These are phyloP conservation scores for Metschnikowia dekortorum DNA, from an alignment of 805 yeast species.

Conservation along the genomic window DNA sequence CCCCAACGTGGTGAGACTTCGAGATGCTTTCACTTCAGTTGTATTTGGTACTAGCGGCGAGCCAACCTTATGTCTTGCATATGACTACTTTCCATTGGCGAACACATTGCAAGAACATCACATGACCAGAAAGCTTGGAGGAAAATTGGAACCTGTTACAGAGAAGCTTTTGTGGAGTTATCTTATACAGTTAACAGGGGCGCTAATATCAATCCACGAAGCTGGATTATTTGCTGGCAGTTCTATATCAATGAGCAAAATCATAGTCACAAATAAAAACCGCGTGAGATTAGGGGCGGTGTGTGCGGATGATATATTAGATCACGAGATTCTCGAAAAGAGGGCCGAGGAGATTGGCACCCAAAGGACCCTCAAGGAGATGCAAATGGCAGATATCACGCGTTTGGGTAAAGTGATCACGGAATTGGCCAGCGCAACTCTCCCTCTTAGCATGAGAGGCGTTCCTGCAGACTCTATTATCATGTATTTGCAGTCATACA, in stretches of 20 bases:
- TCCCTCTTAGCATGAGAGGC: slow-evolving; percentile 25
- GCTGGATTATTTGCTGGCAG: slow-evolving; percentile 58
- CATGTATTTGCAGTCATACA: slow-evolving; percentile 14
- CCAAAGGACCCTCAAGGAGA: slow-evolving; percentile 16
- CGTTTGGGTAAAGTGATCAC: slow-evolving; percentile 58
- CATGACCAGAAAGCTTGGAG: slow-evolving; percentile 41
- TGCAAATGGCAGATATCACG: slow-evolving; percentile 53
- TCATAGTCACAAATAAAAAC: slow-evolving; percentile 67
- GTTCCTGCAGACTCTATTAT: slow-evolving; percentile 11
- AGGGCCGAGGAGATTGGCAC: slow-evolving; percentile 8
- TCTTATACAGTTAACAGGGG: slow-evolving; percentile 68
- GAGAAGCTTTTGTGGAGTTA: slow-evolving; percentile 74
- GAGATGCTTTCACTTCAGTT: slow-evolving; percentile 82
- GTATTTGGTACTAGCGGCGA: slow-evolving; percentile 67
- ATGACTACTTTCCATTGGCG: slow-evolving; percentile 82
- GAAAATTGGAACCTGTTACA: slow-evolving; percentile 47
- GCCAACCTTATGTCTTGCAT: slow-evolving; percentile 64
- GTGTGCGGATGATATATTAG: slow-evolving; percentile 67
- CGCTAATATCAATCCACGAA: slow-evolving; percentile 61
- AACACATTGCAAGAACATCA: slow-evolving; percentile 68
- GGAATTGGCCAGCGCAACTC: slow-evolving; percentile 44
- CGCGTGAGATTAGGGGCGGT: slow-evolving; percentile 68
- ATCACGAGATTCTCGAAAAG: slow-evolving; percentile 32
- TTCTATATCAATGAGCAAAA: slow-evolving; percentile 59
- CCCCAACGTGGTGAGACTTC: slow-evolving; percentile 60